Conservation (phyloP, 176 grass and related monocot species). For the Carex scoparia region DNA sequence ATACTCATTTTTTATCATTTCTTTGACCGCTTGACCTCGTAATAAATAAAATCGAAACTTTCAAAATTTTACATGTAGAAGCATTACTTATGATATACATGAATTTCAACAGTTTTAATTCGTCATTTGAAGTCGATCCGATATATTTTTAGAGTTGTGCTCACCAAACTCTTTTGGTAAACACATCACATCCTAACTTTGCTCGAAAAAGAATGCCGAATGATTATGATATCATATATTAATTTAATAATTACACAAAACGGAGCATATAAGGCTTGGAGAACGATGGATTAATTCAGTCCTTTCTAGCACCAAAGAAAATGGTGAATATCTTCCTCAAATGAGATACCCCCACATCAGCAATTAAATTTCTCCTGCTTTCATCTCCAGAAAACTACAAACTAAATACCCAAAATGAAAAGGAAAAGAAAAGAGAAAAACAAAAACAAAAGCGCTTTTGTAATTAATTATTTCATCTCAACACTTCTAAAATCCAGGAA, state of each 20-base stretch:
- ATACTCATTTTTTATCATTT: no score
- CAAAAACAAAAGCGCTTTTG: neutral
- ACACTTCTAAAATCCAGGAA: conserved; percentile 79
- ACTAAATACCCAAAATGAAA: conserved; percentile 25
- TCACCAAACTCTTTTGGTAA: no score
- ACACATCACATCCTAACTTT: no score
- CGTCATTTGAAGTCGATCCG: no score
- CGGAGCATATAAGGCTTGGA: conserved; percentile 33
- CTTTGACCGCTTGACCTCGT: no score
- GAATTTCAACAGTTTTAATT: no score
- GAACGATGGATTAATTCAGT: neutral
- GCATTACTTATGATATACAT: no score
- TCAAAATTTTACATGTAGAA: no score
- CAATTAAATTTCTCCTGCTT: conserved; percentile 23
- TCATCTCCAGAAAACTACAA: conserved; percentile 43
- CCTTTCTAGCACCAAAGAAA: neutral
- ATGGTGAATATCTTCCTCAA: neutral
- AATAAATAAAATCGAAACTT: no score
- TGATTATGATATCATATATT: neutral
- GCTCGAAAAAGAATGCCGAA: no score
- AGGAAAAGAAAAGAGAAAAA: neutral
- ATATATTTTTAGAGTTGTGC: no score
- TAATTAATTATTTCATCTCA: conserved; percentile 63
- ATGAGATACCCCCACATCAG: neutral
- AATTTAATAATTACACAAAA: conserved; percentile 69